Base-by-base conservation (phyloP, 345 rosid species). In the Mercurialis annua region DNA sequence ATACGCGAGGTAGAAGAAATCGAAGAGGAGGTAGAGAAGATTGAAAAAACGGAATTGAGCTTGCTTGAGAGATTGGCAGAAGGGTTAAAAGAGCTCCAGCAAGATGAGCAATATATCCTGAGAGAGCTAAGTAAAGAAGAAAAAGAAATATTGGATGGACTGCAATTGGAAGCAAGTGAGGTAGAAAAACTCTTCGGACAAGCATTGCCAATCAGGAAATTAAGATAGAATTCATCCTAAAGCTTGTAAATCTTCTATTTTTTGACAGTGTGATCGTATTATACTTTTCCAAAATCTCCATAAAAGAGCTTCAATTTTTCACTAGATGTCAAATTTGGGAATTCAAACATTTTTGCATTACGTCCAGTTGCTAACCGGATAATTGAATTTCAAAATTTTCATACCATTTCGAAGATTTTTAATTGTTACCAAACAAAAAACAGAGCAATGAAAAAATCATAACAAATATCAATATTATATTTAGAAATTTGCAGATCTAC, bases 111-210 rank as follows among this genome's bases (percentile, higher is more conserved):
- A 64, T 76, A 80, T 72, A 85, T 90, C 71, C 42, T 90, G 59
- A 80, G 70, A 73, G 82, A 67, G 61, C 79, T 87, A 20, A 81
- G 90, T 67, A 71, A 81, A 74, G 97, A 94, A 78, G 99, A 94
- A 83, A 89, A 77, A 86, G 92, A 85, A 47, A 11, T 94, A 29
- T 69, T 94, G 67, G 69, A 73, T 47, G 77, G 77, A 65, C 84
- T 91, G 31, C 83, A 89, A 78, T 89, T 90, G 99, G 95, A 89
- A 80, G 97, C 97, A 7, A 69, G 27, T 5, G 90, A 90, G 66
- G 86, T 90, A 17, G 97, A 93, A 73, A 85, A 89, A 60, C 85
- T 93, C 67, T 89, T 93, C 34, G 90, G 97, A 15, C 52, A 64
- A 59, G 82, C 97, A 43, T 67, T 93, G 63, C 96, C 97, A 0